Conservation (phyloP, 768 basidiomycete genomes). For the Grammothele lineata region DNA sequence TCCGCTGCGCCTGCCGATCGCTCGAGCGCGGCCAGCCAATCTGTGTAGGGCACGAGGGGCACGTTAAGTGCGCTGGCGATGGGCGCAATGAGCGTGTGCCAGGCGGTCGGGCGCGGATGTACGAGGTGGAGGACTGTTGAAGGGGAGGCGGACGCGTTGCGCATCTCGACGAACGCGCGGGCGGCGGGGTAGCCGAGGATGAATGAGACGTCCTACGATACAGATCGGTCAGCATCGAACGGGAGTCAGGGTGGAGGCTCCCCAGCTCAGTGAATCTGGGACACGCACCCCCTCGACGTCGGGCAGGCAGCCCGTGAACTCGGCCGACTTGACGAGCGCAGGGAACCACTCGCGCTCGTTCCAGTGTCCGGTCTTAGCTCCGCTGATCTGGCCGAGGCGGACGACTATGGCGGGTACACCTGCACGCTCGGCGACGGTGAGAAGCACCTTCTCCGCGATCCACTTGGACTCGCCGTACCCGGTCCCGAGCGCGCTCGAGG, state of each 20-base stretch:
- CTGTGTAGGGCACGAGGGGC: constrained; percentile 16
- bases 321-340: constrained; percentile 28
- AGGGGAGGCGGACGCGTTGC: background rate
- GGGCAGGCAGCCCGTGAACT: constrained; percentile 30
- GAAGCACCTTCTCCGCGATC: constrained; percentile 36
- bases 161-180: constrained; percentile 4
- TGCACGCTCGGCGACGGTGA: constrained; percentile 25
- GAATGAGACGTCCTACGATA: background rate
- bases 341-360: constrained; percentile 43
- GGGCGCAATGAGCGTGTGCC: constrained; percentile 9
- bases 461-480: constrained; percentile 38
- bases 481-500: background rate
- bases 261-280: no score
- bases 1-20: background rate
- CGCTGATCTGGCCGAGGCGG: constrained; percentile 42
- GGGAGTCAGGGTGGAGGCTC: background rate
- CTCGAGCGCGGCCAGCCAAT: constrained; percentile 18
- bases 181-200: constrained; percentile 1
- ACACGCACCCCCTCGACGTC: constrained; percentile 25
- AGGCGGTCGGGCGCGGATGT: constrained; percentile 22
- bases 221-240: background rate
- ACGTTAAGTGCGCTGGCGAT: constrained; percentile 12
- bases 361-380: constrained; percentile 38
- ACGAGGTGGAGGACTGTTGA: constrained; percentile 16
- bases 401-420: constrained; percentile 30